These are phyloP conservation scores for Amaranthus cruentus DNA, from an alignment of 148 eudicot species.

Conservation along the genomic window DNA sequence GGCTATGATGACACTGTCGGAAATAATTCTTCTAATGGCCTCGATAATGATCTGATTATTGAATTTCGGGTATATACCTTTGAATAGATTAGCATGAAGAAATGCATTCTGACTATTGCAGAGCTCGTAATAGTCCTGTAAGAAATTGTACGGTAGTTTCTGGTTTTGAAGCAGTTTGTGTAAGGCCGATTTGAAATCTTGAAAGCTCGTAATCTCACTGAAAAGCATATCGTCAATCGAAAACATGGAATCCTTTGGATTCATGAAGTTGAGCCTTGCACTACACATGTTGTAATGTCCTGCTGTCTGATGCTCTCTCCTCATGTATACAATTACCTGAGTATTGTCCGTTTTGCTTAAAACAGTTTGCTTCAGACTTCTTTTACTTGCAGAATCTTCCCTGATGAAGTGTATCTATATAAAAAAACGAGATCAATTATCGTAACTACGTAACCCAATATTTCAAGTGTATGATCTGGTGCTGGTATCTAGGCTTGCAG, in stretches of 20 bases:
- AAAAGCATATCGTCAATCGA: not conserved
- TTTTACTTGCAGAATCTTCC: slow-evolving; percentile 37
- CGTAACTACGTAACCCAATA: not conserved
- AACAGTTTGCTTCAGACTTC: slow-evolving; percentile 26
- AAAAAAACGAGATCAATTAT: not conserved
- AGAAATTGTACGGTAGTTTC: slow-evolving; percentile 31
- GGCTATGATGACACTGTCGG: slow-evolving; percentile 36
- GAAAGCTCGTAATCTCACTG: slow-evolving; percentile 12
- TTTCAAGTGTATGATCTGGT: no score
- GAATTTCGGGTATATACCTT: slow-evolving; percentile 33
- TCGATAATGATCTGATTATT: slow-evolving; percentile 33
- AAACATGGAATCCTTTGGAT: not conserved
- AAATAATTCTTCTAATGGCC: slow-evolving; percentile 15
- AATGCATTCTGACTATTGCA: slow-evolving; percentile 38
- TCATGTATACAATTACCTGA: slow-evolving; percentile 8
- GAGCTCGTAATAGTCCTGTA: slow-evolving; percentile 42
- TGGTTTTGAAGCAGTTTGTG: slow-evolving; percentile 42
- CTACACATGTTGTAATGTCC: not conserved
- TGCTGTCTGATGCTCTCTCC: slow-evolving; percentile 14
- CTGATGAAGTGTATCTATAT: slow-evolving; percentile 47
- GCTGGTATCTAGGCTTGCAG: no score
- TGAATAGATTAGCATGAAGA: slow-evolving; percentile 45
- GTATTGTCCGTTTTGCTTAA: not conserved
- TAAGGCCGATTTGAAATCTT: slow-evolving; percentile 30
- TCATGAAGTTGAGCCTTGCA: not conserved